phyloP scores from a whole-genome alignment of 192 early-diverging fungal species.

The Physocladia obscura region DNA sequence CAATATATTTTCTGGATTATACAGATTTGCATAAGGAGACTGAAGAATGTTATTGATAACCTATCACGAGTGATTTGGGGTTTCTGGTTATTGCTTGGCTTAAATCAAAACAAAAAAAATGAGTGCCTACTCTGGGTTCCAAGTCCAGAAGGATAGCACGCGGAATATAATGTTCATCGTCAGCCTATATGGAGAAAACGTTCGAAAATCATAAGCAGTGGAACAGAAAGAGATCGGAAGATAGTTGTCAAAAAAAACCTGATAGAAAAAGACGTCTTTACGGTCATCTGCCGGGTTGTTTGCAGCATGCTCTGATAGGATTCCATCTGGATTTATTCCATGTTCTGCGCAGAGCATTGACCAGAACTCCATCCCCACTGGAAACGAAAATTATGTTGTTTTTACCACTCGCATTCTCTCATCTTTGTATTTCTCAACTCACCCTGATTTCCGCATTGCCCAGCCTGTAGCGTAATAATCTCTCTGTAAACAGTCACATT shows the following conservation, averaged over 20 bases:
- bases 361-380: constrained; percentile 97
- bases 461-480: constrained; percentile 94
- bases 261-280: constrained; percentile 99
- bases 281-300: constrained; percentile 59
- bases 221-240: not conserved
- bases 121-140: constrained; percentile 76
- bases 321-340: constrained; percentile 92
- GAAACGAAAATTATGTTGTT: too few species aligned
- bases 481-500: constrained; percentile 57
- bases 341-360: constrained; percentile 88
- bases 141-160: constrained; percentile 88
- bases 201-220: not conserved
- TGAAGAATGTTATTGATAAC: constrained; percentile 88
- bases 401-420: too few species aligned
- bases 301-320: constrained; percentile 83
- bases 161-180: constrained; percentile 98
- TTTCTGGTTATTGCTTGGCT: not conserved
- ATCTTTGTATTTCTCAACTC: not conserved
- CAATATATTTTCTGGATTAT: constrained; percentile 97
- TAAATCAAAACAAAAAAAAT: not conserved
- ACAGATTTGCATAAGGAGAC: constrained; percentile 86
- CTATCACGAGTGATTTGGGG: too few species aligned
- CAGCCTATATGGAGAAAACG: constrained; percentile 63
- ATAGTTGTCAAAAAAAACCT: constrained; percentile 52
- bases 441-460: constrained; percentile 99